Base-by-base conservation (phyloP, 306 rosid genomes). In the Begonia fuchsioides region DNA sequence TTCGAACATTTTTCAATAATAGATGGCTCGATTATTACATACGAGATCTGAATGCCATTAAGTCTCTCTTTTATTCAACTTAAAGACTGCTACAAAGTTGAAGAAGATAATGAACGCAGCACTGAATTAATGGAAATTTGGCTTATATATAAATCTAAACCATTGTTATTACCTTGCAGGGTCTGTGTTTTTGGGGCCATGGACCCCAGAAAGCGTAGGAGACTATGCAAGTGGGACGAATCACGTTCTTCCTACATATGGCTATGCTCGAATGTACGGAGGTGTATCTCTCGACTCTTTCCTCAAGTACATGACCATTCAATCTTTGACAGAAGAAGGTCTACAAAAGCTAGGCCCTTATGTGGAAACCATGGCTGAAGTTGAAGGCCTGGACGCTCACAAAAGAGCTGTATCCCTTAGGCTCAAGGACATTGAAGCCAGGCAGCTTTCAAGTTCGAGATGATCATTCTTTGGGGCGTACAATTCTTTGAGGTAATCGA, bases 131-230 rank as follows among this genome's bases (percentile, higher is more conserved):
- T 26, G 35, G 8, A 26, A 26, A 8, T 26, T 20, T 20, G 32
- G 5, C 5, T 26, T 2, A 41, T 10, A 10, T 41, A 13, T 3
- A 41, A n/a, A 41, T 41, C 45, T 41, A 41, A 41, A 41, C 1
- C 49, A 39, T 43, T 47, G 58, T 50, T 51, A 43, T 38, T 57
- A 10, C 14, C 44, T 2, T 46, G 63, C 77, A 90, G 98, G 98
- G 51, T 90, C 95, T 32, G 95, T 90, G 52, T 85, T 85, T 61
- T 55, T 90, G 56, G 98, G 98, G 59, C 83, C 68, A 9, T 90
- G 98, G 98, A 90, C 98, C 1, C 98, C 98, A 0, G 95, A 85
- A 72, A 90, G 98, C 48, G 95, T 90, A 16, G 94, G 98, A 63
- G 98, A 90, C 55, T 90, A 90, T 43, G 98, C 98, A 12, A 90